These are phyloP conservation scores for Dinochytrium kinnereticum DNA, from an alignment of 371 early-diverging fungal species.

Conservation along the genomic window DNA sequence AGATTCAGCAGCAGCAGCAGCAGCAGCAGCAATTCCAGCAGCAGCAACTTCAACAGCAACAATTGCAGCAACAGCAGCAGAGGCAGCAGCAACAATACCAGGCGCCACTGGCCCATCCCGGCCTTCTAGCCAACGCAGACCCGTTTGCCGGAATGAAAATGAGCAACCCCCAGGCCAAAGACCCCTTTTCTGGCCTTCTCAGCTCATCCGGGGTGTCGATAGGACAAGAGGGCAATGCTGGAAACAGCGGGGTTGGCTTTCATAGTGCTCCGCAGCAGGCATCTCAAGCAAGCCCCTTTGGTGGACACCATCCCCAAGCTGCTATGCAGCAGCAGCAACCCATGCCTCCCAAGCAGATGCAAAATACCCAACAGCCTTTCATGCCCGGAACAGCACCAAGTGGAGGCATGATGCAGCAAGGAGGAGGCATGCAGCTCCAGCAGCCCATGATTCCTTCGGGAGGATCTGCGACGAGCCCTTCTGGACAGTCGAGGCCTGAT, in stretches of 20 bases:
- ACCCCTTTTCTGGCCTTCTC: not conserved
- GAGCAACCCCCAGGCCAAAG: not conserved
- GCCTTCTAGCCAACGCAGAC: not conserved
- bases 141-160: not conserved
- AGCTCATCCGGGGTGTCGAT: not conserved
- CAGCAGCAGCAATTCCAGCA: not conserved
- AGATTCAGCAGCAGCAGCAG: conserved; percentile 5
- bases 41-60: conserved; percentile 7
- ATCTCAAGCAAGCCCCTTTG: not conserved
- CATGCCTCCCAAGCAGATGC: not conserved
- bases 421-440: conserved; percentile 30
- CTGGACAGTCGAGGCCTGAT: not conserved
- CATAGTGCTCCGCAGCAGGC: not conserved
- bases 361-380: not conserved
- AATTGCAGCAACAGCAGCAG: conserved; percentile 5
- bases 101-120: too few relatives aligned
- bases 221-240: not conserved
- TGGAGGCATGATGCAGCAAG: too few relatives aligned
- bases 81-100: not conserved
- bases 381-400: too few relatives aligned
- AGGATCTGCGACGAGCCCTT: not conserved
- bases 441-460: conserved; percentile 11
- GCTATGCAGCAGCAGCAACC: not conserved
- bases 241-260: too few relatives aligned
- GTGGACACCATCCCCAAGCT: not conserved